Conservation (phyloP, 495 filamentous ascomycete genomes). For the Xylaria venustula region DNA sequence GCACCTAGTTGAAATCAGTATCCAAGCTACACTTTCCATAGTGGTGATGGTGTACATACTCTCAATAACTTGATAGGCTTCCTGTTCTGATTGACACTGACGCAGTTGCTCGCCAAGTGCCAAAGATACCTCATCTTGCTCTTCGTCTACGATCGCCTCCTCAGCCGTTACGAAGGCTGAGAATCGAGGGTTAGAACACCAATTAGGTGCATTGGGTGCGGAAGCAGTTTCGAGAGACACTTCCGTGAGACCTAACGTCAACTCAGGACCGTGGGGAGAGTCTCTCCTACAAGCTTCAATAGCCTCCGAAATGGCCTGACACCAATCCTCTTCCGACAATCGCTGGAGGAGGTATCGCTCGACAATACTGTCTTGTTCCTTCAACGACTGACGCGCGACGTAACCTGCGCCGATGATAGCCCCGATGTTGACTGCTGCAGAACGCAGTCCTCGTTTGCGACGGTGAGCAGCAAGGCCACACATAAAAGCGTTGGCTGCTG, state of each 20-base stretch:
- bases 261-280: constrained; percentile 6
- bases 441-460: constrained; percentile 27
- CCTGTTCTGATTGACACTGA: constrained; percentile 3
- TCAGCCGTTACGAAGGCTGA: neutral
- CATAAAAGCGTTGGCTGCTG: constrained; percentile 51
- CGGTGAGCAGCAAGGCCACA: constrained; percentile 34
- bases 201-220: neutral
- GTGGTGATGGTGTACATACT: constrained; percentile 6
- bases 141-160: neutral
- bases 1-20: neutral
- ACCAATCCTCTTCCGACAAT: constrained; percentile 20
- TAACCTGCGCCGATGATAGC: constrained; percentile 46
- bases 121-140: neutral
- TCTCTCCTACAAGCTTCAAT: constrained; percentile 14
- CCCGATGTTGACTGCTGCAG: constrained; percentile 40
- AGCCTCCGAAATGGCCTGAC: constrained; percentile 14
- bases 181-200: constrained; percentile 9
- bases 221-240: neutral
- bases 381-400: constrained; percentile 17
- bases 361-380: constrained; percentile 24
- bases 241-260: constrained; percentile 18
- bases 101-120: constrained; percentile 1
- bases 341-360: constrained; percentile 17
- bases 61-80: constrained; percentile 9
- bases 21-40: neutral